Evolutionary conservation across 495 filamentous ascomycete species (phyloP).

Genomic region (Tuber melanosporum): DNA sequence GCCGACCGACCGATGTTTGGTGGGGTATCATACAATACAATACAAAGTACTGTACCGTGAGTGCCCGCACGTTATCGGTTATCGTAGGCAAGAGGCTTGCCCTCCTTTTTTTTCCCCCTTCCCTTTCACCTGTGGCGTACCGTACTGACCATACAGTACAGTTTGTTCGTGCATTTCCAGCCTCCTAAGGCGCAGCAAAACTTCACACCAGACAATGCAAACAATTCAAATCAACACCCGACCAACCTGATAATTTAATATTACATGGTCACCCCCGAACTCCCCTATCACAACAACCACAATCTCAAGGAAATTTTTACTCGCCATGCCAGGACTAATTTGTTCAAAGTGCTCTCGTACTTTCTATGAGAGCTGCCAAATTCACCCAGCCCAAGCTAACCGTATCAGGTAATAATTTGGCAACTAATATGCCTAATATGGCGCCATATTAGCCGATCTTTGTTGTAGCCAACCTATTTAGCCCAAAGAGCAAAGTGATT

Average conservation of each 20-base stretch:
- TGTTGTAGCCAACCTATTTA: neutral
- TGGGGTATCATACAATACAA: neutral
- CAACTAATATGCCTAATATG: neutral
- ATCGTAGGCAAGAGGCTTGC: neutral
- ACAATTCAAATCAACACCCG: neutral
- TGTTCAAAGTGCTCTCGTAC: neutral
- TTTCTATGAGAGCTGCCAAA: neutral
- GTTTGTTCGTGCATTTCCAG: neutral
- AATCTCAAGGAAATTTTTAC: neutral
- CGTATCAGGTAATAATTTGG: neutral
- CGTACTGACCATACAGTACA: too few species aligned
- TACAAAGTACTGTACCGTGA: neutral
- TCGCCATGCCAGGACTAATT: too few species aligned
- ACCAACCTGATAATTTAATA: neutral
- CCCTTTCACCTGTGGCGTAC: neutral
- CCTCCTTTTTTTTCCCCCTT: neutral
- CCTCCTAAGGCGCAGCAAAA: neutral
- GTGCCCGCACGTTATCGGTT: neutral
- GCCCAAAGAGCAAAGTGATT: neutral
- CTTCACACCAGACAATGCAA: neutral
- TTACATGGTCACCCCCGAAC: neutral
- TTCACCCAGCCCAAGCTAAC: neutral
- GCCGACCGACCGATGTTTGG: neutral
- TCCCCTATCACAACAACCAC: neutral
- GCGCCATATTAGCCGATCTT: neutral